Evolutionary conservation across 2,329 filamentous ascomycete species (phyloP), one percentile per base, ranked within the genome.

Genomic region (Alternaria arbusti): DNA sequence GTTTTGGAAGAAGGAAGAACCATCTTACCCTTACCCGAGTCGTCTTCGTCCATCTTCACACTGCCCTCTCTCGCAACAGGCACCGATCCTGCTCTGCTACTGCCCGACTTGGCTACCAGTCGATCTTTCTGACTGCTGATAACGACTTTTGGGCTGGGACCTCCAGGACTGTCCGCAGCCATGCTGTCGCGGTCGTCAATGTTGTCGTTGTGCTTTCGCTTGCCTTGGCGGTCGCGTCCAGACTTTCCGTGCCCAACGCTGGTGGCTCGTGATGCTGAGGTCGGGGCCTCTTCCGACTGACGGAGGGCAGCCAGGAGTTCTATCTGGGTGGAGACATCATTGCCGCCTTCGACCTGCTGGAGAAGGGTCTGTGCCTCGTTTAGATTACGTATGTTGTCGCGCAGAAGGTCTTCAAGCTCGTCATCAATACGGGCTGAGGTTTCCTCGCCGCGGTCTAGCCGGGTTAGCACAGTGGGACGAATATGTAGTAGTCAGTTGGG

Each of bases 41-140:
- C 79, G 26, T 83, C 81, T 45, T 77, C 80, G 46, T 83, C 84
- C 51, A 80, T 78, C 67, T 86, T 86, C n/a, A 85, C 84, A 51
- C 81, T 83, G n/a, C 82, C 74, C 66, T 86, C 84, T 36, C 84
- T 77, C 13, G 76, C 82, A 54, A 80, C 80, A 13, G 82, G 80
- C 32, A 85, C 82, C 45, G 80, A 83, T 51, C 81, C 81, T 17
- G 77, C 78, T 57, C 79, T 71, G 58, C 78, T 80, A 23, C 76
- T 71, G 49, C 79, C 78, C 46, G 79, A 75, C 70, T 83, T 81
- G 58, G 80, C 79, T 66, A 82, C 79, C 20, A 79, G 67, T 44
- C 78, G 64, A 26, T 78, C 74, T 63, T 78, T 78, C 25, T 74
- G 72, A 50, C 63, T 68, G 52, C 62, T 69, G 54, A 76, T 73